Evolutionary conservation across 1,284 basidiomycete species (phyloP), one percentile per base, ranked within the genome.

Genomic region (Sanguinoderma infundibulare): DNA sequence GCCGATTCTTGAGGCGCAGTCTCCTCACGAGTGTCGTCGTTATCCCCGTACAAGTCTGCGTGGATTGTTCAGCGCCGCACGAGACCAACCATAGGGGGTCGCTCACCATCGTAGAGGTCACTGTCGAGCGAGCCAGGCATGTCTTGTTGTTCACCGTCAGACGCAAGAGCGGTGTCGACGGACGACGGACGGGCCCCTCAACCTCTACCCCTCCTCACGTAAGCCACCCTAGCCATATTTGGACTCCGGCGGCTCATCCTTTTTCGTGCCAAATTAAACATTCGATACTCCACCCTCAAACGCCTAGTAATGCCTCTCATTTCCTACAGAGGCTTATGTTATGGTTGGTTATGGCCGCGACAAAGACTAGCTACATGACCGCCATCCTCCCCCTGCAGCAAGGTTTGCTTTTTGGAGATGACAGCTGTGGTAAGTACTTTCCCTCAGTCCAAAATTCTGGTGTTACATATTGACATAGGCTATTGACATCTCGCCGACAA

Each of bases 31-130:
- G 63, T 52, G 39, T 71, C 69, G 38, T 65, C 62, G 64, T 67
- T 65, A 57, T 71, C 69, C 17, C 68, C 69, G 47, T 71, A 71
- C 3, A 71, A 60, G 51, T 71, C 69, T 71, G 51, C 9, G 22
- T 1, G 8, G 12, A 22, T 1, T 8, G 6, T 9, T 40, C 28
- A 62, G 34, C 42, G 12, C 4, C 12, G 26, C 28, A 22, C 5
- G 53, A 40, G 4, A 12, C 3, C 14, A 6, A 3, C 22, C 1
- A 14, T 12, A 2, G 5, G 24, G 1, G 15, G 52, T 14, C 40
- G n/a, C 66, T 53, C 53, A 67, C 69, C 69, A 53, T 71, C 69
- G 57, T 71, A 71, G 26, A 71, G 66, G 59, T 71, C 69, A 53
- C 64, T 67, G 57, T 69, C 69, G 57, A 68, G 57, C 35, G 67